phyloP scores from a whole-genome alignment of 331 rosid genomes.

The Prunus yedoensis region DNA sequence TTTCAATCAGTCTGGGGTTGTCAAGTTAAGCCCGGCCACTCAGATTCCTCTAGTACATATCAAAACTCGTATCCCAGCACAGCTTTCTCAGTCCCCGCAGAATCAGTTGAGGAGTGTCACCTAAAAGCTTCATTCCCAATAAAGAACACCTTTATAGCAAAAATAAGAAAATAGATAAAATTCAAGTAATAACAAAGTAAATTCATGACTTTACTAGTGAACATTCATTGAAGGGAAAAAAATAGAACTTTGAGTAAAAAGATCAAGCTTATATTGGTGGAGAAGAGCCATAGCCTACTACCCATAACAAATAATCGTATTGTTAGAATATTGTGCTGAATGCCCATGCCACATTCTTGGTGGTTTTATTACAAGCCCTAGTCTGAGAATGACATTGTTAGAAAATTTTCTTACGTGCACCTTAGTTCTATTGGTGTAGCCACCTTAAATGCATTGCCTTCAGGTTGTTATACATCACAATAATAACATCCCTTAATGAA shows the following conservation, averaged over 20 bases:
- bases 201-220: background rate
- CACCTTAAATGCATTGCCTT: background rate
- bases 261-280: no score
- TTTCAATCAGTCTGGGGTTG: background rate
- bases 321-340: background rate
- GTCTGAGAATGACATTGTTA: no score
- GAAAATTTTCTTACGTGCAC: no score
- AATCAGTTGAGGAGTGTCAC: background rate
- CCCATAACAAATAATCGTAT: no score
- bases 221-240: no score
- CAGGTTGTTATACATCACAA: background rate
- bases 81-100: background rate
- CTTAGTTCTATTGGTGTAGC: background rate
- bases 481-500: background rate
- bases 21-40: background rate
- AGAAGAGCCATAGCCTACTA: no score
- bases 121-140: background rate
- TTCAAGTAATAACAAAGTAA: background rate
- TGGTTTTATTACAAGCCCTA: no score
- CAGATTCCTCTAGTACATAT: background rate
- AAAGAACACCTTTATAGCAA: no score
- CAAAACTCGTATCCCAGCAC: background rate
- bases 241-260: no score
- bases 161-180: background rate
- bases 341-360: no score